Conservation (phyloP, 2,329 filamentous ascomycete species). For the Aureobasidium zeae region DNA sequence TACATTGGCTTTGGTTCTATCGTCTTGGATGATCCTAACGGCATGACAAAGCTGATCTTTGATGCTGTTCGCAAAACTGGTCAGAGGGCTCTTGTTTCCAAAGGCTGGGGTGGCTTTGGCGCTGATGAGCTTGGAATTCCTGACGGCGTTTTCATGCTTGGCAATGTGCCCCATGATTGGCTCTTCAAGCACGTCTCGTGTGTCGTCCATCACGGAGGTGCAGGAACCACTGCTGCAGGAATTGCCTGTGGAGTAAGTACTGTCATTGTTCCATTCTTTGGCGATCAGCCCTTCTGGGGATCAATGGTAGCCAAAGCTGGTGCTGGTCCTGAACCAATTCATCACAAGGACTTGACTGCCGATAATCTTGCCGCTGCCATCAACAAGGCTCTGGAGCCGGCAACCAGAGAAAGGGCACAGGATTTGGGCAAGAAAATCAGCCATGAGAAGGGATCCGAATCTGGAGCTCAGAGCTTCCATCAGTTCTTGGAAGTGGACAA, state of each 20-base stretch:
- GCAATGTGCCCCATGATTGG: constrained; percentile 51
- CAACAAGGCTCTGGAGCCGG: constrained; percentile 29
- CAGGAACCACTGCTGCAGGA: constrained; percentile 48
- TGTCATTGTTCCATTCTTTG: constrained; percentile 47
- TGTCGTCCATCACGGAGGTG: constrained; percentile 52
- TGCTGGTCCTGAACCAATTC: constrained; percentile 32
- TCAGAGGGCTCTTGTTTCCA: constrained; percentile 53
- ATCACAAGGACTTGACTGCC: constrained; percentile 32
- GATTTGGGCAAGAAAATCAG: constrained; percentile 33
- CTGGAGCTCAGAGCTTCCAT: constrained; percentile 36
- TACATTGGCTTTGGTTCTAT: constrained; percentile 82
- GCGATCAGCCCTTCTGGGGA: constrained; percentile 51
- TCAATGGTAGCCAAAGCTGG: constrained; percentile 44
- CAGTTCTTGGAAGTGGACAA: constrained; percentile 47
- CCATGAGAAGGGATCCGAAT: constrained; percentile 31
- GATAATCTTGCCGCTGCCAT: constrained; percentile 36
- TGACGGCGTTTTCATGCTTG: constrained; percentile 43
- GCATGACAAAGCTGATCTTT: constrained; percentile 62
- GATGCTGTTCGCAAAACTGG: constrained; percentile 52
- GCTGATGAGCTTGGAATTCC: constrained; percentile 33
- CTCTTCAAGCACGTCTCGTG: constrained; percentile 47
- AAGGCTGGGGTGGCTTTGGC: constrained; percentile 46
- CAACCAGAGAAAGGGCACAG: constrained; percentile 27
- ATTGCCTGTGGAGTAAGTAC: constrained; percentile 42
- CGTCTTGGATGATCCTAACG: constrained; percentile 66